Conservation (phyloP, 1,284 basidiomycete genomes). For the Moesziomyces sp. region DNA sequence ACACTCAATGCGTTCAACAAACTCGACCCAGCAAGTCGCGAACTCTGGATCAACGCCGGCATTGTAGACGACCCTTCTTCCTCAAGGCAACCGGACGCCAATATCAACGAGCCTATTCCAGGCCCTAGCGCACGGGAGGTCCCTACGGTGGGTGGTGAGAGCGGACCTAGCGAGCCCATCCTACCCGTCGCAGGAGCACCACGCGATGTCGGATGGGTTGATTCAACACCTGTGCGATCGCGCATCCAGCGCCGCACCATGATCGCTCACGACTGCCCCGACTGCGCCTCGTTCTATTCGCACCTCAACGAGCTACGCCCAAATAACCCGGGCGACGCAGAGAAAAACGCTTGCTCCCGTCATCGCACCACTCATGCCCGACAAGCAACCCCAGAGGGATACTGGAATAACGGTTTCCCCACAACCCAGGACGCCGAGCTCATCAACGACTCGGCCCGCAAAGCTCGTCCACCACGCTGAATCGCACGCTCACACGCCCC, state of each 20-base stretch:
- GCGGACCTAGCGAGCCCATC: background rate
- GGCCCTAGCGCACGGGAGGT: too few relatives aligned
- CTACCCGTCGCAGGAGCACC: background rate
- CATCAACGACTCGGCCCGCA: slow-evolving; percentile 14
- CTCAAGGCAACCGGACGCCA: background rate
- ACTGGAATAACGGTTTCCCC: slow-evolving; percentile 46
- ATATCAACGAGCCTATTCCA: background rate
- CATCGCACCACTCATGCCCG: slow-evolving; percentile 27
- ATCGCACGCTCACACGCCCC: background rate
- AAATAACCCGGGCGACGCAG: background rate
- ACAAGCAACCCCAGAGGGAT: slow-evolving; percentile 25
- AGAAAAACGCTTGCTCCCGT: slow-evolving; percentile 25
- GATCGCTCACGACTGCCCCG: slow-evolving; percentile 31
- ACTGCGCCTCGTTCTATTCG: slow-evolving; percentile 36
- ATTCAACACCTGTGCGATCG: slow-evolving; percentile 23
- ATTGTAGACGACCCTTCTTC: background rate
- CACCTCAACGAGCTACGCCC: slow-evolving; percentile 14
- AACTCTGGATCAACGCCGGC: background rate
- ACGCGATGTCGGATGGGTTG: slow-evolving; percentile 17
- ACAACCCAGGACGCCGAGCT: slow-evolving; percentile 30
- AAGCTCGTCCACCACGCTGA: background rate
- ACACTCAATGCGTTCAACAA: background rate
- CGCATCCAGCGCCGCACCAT: slow-evolving; percentile 17
- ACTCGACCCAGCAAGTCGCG: background rate
- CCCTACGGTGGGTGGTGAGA: background rate